These are phyloP conservation scores for Tanozyma kutaoensis DNA, from an alignment of 805 yeast genomes.

Conservation along the genomic window DNA sequence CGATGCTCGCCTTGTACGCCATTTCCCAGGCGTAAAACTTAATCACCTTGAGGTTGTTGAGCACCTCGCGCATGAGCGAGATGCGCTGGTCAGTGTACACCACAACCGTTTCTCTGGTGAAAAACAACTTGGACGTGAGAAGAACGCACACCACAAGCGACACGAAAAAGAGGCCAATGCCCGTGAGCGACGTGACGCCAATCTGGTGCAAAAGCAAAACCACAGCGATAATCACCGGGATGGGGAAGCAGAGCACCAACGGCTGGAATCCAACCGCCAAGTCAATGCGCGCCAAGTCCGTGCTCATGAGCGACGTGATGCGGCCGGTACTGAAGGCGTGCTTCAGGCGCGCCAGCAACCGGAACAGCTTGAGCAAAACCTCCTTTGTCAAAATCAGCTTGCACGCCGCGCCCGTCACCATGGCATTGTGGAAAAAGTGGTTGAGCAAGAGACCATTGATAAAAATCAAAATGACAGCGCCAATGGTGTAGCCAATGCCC, in stretches of 20 bases:
- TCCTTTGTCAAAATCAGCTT: conserved; percentile 27
- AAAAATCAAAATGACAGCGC: conserved; percentile 42
- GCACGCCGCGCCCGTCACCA: conserved; percentile 28
- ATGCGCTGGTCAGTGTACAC: conserved; percentile 28
- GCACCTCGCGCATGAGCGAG: conserved; percentile 27
- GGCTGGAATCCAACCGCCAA: conserved; percentile 31
- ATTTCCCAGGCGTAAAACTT: conserved; percentile 34
- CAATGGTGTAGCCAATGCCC: conserved; percentile 72
- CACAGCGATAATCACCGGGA: conserved; percentile 26
- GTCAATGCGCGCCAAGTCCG: conserved; percentile 30
- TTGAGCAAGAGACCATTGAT: conserved; percentile 25
- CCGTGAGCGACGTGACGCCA: conserved; percentile 27
- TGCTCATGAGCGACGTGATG: conserved; percentile 26
- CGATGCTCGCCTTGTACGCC: conserved; percentile 23
- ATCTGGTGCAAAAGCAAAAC: conserved; percentile 19
- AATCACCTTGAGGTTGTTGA: conserved; percentile 26
- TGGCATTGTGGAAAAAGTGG: conserved; percentile 28
- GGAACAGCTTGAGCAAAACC: conserved; percentile 24
- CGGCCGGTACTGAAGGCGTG: conserved; percentile 23
- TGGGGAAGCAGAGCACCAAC: conserved; percentile 25
- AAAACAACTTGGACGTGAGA: conserved; percentile 20
- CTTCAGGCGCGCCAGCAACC: conserved; percentile 18
- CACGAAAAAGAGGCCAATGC: conserved; percentile 25
- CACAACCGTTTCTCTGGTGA: conserved; percentile 19
- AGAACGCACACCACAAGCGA: conserved; percentile 21